Conservation (phyloP, 2,329 filamentous ascomycete species). For the Ilyonectria destructans region DNA sequence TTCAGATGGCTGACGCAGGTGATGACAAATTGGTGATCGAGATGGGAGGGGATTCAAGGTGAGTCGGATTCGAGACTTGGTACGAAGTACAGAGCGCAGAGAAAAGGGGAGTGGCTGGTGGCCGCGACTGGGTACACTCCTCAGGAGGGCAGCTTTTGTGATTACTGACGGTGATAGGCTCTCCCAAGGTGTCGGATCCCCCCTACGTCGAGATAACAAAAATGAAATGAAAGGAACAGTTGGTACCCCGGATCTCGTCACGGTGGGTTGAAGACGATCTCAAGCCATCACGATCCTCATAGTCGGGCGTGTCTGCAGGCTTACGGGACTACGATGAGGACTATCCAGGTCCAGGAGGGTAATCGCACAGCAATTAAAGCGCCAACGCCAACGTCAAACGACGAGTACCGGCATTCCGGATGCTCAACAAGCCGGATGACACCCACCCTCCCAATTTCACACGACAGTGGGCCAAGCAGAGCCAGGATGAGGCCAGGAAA, state of each 20-base stretch:
- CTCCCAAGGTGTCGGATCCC: not conserved
- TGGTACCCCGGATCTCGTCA: constrained; percentile 17
- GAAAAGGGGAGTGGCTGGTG: constrained; percentile 28
- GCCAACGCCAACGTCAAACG: constrained; percentile 31
- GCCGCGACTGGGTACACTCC: constrained; percentile 1
- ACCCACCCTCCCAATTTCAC: constrained; percentile 45
- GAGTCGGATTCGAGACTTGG: not conserved
- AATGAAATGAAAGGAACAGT: not conserved
- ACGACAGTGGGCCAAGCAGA: constrained; percentile 12
- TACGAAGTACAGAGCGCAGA: not conserved
- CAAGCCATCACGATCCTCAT: constrained; percentile 24
- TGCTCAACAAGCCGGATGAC: constrained; percentile 46
- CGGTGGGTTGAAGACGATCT: constrained; percentile 19
- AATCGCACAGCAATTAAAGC: constrained; percentile 32
- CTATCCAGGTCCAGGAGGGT: constrained; percentile 20
- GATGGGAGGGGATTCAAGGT: not conserved
- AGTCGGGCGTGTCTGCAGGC: constrained; percentile 14
- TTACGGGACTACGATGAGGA: constrained; percentile 7
- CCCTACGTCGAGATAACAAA: not conserved
- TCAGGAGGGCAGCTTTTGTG: constrained; percentile 15
- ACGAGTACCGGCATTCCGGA: constrained; percentile 49
- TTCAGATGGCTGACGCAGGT: constrained; percentile 2
- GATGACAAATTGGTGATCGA: constrained; percentile 15
- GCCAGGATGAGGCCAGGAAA: constrained; percentile 5
- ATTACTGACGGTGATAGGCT: not conserved